Evolutionary conservation across 108 stramenopile species (phyloP), one percentile per base, ranked within the genome.

Genomic region (Pseudonitzschia pungens): DNA sequence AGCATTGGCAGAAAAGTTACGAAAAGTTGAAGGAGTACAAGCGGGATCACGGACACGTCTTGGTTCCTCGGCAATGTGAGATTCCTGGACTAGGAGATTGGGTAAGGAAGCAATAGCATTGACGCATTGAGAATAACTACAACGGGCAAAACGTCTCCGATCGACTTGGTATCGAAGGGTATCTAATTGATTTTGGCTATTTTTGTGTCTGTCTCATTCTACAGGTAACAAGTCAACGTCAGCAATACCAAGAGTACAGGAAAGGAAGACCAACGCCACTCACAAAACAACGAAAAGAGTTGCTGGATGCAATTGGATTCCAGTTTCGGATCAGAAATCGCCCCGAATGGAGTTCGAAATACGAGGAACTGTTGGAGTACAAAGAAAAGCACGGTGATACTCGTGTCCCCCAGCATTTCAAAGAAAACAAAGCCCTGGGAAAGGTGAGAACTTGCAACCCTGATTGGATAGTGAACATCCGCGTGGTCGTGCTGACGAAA

Each of bases 271-370:
- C 68, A 20, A 75, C 83, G 12, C 68, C 65, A 20, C 68, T 94
- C 77, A 89, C 86, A 3, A 78, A 81, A 40, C 85, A 90, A 32
- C 82, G 90, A n/a, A 75, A 74, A 58, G 70, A 70, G 10, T 67
- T 80, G 33, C 70, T 94, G 72, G 86, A 91, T 51, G 70, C 71
- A 29, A 55, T 90, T 32, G 92, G 92, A 0, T 93, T 93, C 76
- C 81, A 81, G 32, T 90, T 86, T 85, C 83, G 87, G 56, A 80
- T 92, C 21, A 71, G 89, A 36, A 77, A 81, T 60, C 83, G 89
- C 41, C 76, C 86, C 4, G 85, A 85, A 68, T 93, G 92, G 92
- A 72, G 89, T 40, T 68, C 75, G 26, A 76, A 89, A 12, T 89
- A 84, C 69, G 79, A 88, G 29, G 85, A 93, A 69, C 54, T 93